A percentile compares a stretch with the other conserved stretches of the same genome.
Evolutionary conservation across 1,284 basidiomycete genomes (phyloP).

Genomic region (Tilletia setariae): DNA sequence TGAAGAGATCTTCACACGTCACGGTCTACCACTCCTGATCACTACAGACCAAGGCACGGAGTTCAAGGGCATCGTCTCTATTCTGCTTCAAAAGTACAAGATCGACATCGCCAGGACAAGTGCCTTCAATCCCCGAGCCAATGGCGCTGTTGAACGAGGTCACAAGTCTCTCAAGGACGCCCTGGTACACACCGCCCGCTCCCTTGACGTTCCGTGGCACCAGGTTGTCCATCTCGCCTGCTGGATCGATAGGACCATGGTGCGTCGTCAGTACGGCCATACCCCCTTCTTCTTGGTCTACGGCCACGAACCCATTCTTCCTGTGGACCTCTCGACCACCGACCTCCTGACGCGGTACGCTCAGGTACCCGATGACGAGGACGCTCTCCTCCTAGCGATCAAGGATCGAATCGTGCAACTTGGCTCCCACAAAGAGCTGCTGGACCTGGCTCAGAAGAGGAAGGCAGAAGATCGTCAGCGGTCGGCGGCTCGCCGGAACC

Average conservation of each 20-base stretch:
- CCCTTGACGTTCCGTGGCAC: neutral
- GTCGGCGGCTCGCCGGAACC: neutral
- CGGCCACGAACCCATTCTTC: neutral
- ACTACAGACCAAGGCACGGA: neutral
- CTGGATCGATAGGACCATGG: neutral
- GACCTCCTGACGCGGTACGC: neutral
- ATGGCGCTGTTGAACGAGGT: neutral
- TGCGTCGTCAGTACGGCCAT: neutral
- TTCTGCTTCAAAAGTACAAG: neutral
- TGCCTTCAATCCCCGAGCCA: neutral
- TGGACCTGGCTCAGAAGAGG: neutral
- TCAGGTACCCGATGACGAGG: neutral
- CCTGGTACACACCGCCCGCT: neutral
- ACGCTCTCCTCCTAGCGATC: neutral
- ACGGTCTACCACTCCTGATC: slow-evolving; percentile 9
- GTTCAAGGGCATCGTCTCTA: no score
- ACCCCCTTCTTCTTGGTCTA: neutral
- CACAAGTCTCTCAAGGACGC: neutral
- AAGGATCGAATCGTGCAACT: neutral
- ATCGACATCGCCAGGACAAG: neutral
- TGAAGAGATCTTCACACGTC: slow-evolving; percentile 10
- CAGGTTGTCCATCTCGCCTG: neutral
- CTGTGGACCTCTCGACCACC: neutral
- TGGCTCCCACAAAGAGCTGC: neutral
- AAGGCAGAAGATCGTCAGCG: neutral